These are phyloP conservation scores for Ilyonectria destructans DNA, from an alignment of 2,329 filamentous ascomycete genomes.

Conservation along the genomic window DNA sequence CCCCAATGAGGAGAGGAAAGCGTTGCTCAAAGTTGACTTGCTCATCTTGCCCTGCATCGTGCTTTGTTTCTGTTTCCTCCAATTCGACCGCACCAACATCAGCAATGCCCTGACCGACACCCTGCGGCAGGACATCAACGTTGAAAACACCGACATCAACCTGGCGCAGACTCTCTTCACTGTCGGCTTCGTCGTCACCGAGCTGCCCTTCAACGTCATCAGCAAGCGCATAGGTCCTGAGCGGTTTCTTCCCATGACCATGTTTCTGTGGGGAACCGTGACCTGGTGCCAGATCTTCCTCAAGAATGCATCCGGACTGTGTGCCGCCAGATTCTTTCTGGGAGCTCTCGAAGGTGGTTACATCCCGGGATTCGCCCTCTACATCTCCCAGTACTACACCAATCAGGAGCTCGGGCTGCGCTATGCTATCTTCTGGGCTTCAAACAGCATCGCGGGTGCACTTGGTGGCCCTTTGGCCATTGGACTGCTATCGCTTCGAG, in stretches of 20 bases:
- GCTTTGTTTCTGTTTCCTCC: slow-evolving; percentile 53
- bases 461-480: slow-evolving; percentile 49
- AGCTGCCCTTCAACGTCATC: slow-evolving; percentile 53
- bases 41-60: slow-evolving; percentile 51
- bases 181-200: slow-evolving; percentile 64
- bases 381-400: slow-evolving; percentile 52
- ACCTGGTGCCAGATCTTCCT: slow-evolving; percentile 52
- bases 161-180: slow-evolving; percentile 67
- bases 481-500: slow-evolving; percentile 48
- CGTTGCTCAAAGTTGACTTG: slow-evolving; percentile 48
- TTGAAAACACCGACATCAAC: slow-evolving; percentile 68
- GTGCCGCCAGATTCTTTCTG: slow-evolving; percentile 49
- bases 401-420: slow-evolving; percentile 50
- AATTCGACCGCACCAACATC: slow-evolving; percentile 59
- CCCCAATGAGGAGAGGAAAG: slow-evolving; percentile 32
- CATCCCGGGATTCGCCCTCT: slow-evolving; percentile 52
- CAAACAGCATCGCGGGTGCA: slow-evolving; percentile 49
- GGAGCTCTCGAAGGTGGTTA: slow-evolving; percentile 53
- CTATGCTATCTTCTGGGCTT: slow-evolving; percentile 52
- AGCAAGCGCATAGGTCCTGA: slow-evolving; percentile 50
- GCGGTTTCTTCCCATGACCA: slow-evolving; percentile 49
- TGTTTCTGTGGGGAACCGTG: slow-evolving; percentile 51
- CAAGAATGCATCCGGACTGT: slow-evolving; percentile 45
- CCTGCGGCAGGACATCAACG: slow-evolving; percentile 63
- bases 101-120: slow-evolving; percentile 68